A percentile compares a stretch with the other conserved stretches of the same genome.
These are phyloP conservation scores for Nicotiana tabacum DNA, from an alignment of 257 asterid species.

Conservation along the genomic window DNA sequence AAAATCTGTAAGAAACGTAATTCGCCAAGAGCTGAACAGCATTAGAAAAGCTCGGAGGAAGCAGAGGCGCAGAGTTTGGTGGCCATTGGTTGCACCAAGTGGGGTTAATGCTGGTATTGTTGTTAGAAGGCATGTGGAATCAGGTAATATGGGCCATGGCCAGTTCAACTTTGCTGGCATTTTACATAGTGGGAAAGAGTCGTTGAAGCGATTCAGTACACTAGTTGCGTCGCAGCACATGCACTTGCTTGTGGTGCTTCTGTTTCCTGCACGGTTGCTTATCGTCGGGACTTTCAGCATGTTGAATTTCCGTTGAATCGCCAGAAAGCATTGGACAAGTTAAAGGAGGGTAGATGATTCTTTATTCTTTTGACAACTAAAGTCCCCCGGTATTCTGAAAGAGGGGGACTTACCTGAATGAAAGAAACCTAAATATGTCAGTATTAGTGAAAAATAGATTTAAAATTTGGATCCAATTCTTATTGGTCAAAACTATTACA, in stretches of 20 bases:
- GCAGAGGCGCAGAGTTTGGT: conserved; percentile 53
- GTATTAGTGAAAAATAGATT: not conserved
- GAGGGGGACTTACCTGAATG: conserved; percentile 18
- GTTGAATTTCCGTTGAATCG: conserved; percentile 29
- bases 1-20: conserved; percentile 54
- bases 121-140: conserved; percentile 21
- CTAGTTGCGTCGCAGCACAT: conserved; percentile 69
- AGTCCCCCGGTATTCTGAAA: conserved; percentile 33
- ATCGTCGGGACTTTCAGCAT: conserved; percentile 42
- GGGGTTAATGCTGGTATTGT: conserved; percentile 40
- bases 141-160: conserved; percentile 33
- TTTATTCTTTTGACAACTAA: conserved; percentile 44
- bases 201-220: conserved; percentile 56
- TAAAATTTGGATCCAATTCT: not conserved
- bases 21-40: conserved; percentile 61
- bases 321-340: conserved; percentile 5
- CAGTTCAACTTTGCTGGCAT: conserved; percentile 55
- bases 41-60: conserved; percentile 51
- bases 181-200: conserved; percentile 51
- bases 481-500: not conserved
- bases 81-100: conserved; percentile 50
- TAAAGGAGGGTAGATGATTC: conserved; percentile 32
- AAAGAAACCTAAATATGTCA: not conserved
- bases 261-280: conserved; percentile 65
- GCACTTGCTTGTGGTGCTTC: conserved; percentile 73